phyloP scores from a whole-genome alignment of 495 filamentous ascomycete genomes.

The Letharia lupina region DNA sequence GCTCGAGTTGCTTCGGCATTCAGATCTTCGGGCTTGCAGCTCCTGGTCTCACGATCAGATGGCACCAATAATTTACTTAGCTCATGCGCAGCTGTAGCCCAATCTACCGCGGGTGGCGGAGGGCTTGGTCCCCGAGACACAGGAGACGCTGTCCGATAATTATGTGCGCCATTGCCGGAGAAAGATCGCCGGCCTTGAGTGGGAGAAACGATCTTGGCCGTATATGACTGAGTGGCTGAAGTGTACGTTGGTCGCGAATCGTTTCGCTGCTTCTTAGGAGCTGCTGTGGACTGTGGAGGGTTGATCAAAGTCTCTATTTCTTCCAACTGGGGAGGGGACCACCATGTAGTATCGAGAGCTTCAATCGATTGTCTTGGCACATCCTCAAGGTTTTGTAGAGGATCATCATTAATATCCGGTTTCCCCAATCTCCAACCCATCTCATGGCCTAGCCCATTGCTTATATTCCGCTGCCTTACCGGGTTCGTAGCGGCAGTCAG shows the following conservation, averaged over 20 bases:
- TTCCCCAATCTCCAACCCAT: conserved; percentile 41
- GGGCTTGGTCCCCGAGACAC: conserved; percentile 46
- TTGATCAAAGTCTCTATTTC: conserved; percentile 52
- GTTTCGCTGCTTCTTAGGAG: conserved; percentile 43
- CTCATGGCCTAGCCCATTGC: conserved; percentile 42
- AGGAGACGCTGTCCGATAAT: conserved; percentile 24
- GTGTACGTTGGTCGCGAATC: conserved; percentile 56
- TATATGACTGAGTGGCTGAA: conserved; percentile 68
- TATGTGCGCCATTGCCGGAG: conserved; percentile 27
- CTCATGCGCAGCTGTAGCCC: conserved; percentile 74
- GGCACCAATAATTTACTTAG: conserved; percentile 78
- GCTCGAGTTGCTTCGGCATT: conserved; percentile 54
- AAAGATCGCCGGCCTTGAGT: conserved; percentile 43
- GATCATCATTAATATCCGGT: conserved; percentile 9
- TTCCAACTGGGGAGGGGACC: conserved; percentile 58
- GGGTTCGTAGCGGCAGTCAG: conserved; percentile 9
- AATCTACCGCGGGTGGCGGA: conserved; percentile 68
- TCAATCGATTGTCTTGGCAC: conserved; percentile 3
- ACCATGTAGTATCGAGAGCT: conserved; percentile 64
- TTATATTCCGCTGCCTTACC: conserved; percentile 29
- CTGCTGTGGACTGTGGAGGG: conserved; percentile 35
- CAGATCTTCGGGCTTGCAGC: conserved; percentile 68
- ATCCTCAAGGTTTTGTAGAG: conserved; percentile 3
- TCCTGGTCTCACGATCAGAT: conserved; percentile 55
- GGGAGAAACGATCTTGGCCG: conserved; percentile 60